Conservation (phyloP, 164 flowering plant genomes). For the Piper longum region DNA sequence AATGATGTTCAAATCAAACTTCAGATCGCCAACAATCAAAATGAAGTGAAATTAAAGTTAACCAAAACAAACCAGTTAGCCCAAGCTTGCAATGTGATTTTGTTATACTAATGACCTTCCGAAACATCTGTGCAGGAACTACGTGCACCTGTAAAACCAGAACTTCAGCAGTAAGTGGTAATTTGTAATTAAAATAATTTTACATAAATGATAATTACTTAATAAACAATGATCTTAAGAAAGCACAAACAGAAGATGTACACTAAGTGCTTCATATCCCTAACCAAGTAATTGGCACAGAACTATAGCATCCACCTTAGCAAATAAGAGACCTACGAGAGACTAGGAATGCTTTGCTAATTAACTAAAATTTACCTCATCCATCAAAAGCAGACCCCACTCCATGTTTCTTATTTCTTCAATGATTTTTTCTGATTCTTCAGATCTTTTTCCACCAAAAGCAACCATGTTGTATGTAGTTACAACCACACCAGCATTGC, state of each 20-base stretch:
- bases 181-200: not conserved
- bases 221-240: not conserved
- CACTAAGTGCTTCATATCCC: too few species aligned
- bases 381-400: constrained; percentile 99
- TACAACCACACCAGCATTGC: constrained; percentile 96
- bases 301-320: too few species aligned
- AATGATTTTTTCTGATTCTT: constrained; percentile 95
- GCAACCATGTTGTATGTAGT: constrained; percentile 99
- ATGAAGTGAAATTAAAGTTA: not conserved
- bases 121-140: constrained; percentile 98
- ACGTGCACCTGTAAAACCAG: constrained; percentile 72
- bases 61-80: constrained; percentile 55
- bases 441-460: constrained; percentile 95
- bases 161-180: not conserved
- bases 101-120: constrained; percentile 86
- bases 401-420: constrained; percentile 96
- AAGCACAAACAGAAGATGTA: too few species aligned
- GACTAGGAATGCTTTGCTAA: too few species aligned
- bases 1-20: not conserved
- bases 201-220: not conserved
- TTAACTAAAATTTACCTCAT: constrained; percentile 48
- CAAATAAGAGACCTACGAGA: not conserved
- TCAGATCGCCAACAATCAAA: not conserved
- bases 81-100: constrained; percentile 98
- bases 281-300: too few species aligned